phyloP scores from a whole-genome alignment of 208 protist genomes.

The Phytomonas sp. region DNA sequence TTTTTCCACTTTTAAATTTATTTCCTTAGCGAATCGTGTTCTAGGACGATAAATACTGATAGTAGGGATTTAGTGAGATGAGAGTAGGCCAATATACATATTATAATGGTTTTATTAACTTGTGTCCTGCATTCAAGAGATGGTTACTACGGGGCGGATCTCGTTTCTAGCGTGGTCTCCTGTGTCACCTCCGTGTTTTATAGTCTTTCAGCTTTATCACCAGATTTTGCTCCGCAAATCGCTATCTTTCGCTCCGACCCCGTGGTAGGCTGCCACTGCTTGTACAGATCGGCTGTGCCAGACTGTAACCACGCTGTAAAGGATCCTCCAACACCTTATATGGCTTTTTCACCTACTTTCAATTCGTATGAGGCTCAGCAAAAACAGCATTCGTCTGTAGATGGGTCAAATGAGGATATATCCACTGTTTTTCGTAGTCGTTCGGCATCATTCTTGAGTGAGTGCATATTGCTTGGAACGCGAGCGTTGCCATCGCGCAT shows the following conservation, averaged over 20 bases:
- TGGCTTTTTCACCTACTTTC: neutral
- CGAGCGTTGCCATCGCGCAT: neutral
- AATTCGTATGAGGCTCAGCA: neutral
- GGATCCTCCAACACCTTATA: neutral
- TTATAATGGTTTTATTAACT: slow-evolving; percentile 13
- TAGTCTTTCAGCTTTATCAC: slow-evolving; percentile 22
- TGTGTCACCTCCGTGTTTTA: slow-evolving; percentile 40
- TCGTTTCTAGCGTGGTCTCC: slow-evolving; percentile 38
- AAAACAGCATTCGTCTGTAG: neutral
- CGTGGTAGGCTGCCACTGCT: slow-evolving; percentile 33
- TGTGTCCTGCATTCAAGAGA: slow-evolving; percentile 60
- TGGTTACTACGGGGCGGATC: slow-evolving; percentile 25
- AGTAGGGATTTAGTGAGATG: neutral
- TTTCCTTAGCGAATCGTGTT: slow-evolving; percentile 3
- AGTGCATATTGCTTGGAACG: neutral
- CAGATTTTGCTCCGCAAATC: slow-evolving; percentile 58
- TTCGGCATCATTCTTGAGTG: slow-evolving; percentile 3
- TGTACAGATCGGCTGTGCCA: slow-evolving; percentile 43
- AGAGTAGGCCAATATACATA: neutral
- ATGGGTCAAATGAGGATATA: slow-evolving; percentile 2
- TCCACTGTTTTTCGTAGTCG: slow-evolving; percentile 3
- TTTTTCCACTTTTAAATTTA: neutral
- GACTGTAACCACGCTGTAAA: slow-evolving; percentile 44
- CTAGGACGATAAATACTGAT: neutral
- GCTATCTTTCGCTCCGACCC: slow-evolving; percentile 61